Evolutionary conservation across 2,329 filamentous ascomycete genomes (phyloP), one percentile per base, ranked within the genome.

Genomic region (Sodiomyces alkalinus): DNA sequence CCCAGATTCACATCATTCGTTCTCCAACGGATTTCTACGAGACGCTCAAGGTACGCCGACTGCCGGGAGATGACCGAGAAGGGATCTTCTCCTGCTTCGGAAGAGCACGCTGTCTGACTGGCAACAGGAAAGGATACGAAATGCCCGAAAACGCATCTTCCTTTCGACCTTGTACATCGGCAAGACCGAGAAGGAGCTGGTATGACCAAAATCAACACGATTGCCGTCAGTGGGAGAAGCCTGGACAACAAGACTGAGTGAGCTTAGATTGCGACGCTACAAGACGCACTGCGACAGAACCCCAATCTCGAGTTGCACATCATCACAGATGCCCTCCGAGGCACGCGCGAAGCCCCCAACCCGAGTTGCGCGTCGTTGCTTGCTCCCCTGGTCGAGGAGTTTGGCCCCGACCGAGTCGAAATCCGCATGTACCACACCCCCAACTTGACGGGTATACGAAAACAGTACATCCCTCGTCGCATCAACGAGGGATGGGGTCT

Each of bases 401-500:
- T 94, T 53, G 86, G 87, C 0, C 49, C 74, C 4, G 74, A 81
- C 2, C 69, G 87, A 20, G 85, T 98, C 22, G 83, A 94, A 45
- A 74, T 98, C 37, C 79, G 86, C 42, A 92, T 98, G 85, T 98
- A 92, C 47, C 90, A 98, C 53, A 98, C 90, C 1, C 90, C 90
- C 0, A 98, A 98, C 45, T 56, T 98, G 38, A 92, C 81, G 3
- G 90, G 90, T 0, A 42, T 92, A 32, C 71, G 77, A 28, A 96
- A 96, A 55, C 74, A 75, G 43, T 62, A 80, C 39, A 71, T 96
- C 3, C 90, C 90, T 0, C 81, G 73, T 46, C 68, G 90, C 13
- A 87, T 98, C 48, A 98, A 98, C 41, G 90, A 98, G 55, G 90
- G 90, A 12, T 98, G 90, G 90, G 90, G 90, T 1, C 56, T 98